Evolutionary conservation across 768 basidiomycete species (phyloP).

Genomic region (Termitomyces sp.): DNA sequence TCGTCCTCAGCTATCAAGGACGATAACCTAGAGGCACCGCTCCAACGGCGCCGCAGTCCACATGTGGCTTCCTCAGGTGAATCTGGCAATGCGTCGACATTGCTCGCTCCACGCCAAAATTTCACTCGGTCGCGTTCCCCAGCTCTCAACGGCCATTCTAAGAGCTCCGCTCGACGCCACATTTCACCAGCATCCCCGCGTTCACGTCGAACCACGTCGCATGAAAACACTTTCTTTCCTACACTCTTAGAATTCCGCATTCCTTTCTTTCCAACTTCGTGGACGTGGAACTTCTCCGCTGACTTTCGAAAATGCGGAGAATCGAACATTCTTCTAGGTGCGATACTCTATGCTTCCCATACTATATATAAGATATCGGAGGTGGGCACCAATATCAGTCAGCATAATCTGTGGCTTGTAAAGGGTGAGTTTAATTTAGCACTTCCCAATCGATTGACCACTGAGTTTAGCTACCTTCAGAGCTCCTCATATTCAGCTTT

Average conservation of each 20-base stretch:
- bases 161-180: slow-evolving; percentile 22
- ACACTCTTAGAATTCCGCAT: slow-evolving; percentile 38
- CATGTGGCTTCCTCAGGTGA: slow-evolving; percentile 34
- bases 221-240: slow-evolving; percentile 37
- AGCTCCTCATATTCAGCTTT: slow-evolving; percentile 50
- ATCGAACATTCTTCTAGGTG: slow-evolving; percentile 56
- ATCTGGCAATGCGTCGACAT: slow-evolving; percentile 26
- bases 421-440: slow-evolving; percentile 34
- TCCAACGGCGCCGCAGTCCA: slow-evolving; percentile 23
- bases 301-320: slow-evolving; percentile 62
- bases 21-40: slow-evolving; percentile 20
- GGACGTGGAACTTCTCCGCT: slow-evolving; percentile 43
- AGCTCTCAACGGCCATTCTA: slow-evolving; percentile 31
- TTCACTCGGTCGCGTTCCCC: slow-evolving; percentile 78
- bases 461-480: slow-evolving; percentile 25
- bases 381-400: slow-evolving; percentile 14
- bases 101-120: slow-evolving; percentile 31
- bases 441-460: neutral
- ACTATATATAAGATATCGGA: slow-evolving; percentile 36
- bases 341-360: slow-evolving; percentile 49
- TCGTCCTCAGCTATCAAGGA: slow-evolving; percentile 17
- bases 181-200: slow-evolving; percentile 38
- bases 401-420: slow-evolving; percentile 39
- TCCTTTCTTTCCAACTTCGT: slow-evolving; percentile 34
- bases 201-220: slow-evolving; percentile 28